Base-by-base conservation (phyloP, 2,329 filamentous ascomycete genomes). In the Eurotiales sp. region DNA sequence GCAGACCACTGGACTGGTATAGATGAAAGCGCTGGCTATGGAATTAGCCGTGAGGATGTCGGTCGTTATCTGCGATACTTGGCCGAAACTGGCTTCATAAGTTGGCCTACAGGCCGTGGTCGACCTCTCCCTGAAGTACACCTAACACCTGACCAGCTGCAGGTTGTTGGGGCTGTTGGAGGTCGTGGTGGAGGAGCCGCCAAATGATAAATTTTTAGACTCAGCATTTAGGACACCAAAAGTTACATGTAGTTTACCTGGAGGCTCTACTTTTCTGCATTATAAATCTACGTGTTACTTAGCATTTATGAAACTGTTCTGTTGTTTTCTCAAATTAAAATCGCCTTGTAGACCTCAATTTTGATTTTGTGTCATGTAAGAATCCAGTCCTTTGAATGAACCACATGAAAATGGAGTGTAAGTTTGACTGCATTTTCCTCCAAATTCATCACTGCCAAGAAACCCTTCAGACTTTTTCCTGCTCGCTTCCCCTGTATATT, bases 11-110 rank as follows among this genome's bases (percentile, higher is more conserved):
- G 80, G 79, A 77, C 82, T 0, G 78, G 77, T 1, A 65, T 80
- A 29, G 81, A 85, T 56, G 78, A 77, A 58, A 81, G 78, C 43
- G 71, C 72, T 0, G 82, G 72, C 49, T 77, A 65, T 55, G 80
- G 80, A 21, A 80, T 88, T 10, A 80, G 74, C 19, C 72, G 78
- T 50, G 80, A 85, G 55, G 78, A 78, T 30, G 77, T 87, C 14
- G 85, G 84, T 3, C 66, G 79, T 15, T 88, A 86, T 62, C 66
- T 86, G 46, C 74, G 79, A 23, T 88, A 85, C 61, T 69, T 88
- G 32, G 76, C 81, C 3, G 77, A 77, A 54, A 76, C 82, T 55
- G 81, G 81, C 4, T 88, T 88, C 68, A 75, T 88, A n/a, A 46
- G 21, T 42, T 51, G 52, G 52, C 52, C 52, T 23, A 51, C 47